Percentiles rank a stretch among this genome's conserved stretches.
phyloP scores from a whole-genome alignment of 2,329 filamentous ascomycete genomes.

The Aspergillus aculeatus region DNA sequence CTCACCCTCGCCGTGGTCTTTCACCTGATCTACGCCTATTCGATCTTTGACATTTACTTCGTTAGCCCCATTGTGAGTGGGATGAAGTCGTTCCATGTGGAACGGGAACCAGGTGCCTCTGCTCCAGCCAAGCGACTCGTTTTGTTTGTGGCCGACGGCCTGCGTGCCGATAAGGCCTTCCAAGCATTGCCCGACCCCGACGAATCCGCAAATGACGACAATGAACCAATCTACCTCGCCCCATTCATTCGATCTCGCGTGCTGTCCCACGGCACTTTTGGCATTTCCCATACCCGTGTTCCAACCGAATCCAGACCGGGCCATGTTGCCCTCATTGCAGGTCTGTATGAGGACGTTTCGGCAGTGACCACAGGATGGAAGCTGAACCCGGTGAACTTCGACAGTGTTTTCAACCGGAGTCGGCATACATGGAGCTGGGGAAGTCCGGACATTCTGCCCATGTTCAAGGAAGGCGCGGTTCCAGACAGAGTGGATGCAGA shows the following conservation, averaged over 20 bases:
- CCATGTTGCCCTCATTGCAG: constrained; percentile 94
- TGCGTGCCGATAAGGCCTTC: constrained; percentile 97
- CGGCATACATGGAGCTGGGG: constrained; percentile 99
- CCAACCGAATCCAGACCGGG: constrained; percentile 95
- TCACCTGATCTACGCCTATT: constrained; percentile 89
- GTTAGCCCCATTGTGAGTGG: constrained; percentile 95
- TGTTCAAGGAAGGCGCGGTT: constrained; percentile 93
- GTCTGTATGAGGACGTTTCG: constrained; percentile 96
- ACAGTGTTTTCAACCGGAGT: constrained; percentile 97
- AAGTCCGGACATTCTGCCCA: constrained; percentile 92
- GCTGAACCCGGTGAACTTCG: constrained; percentile 95
- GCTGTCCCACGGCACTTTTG: constrained; percentile 87
- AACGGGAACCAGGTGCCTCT: constrained; percentile 58
- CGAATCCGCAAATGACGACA: constrained; percentile 23
- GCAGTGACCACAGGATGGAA: constrained; percentile 98
- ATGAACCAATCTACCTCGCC: constrained; percentile 71
- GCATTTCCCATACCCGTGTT: constrained; percentile 93
- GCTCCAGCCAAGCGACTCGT: constrained; percentile 87
- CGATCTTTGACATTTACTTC: constrained; percentile 98
- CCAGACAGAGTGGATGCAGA: constrained; percentile 84
- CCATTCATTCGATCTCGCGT: constrained; percentile 89
- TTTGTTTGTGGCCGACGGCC: constrained; percentile 93
- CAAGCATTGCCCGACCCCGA: constrained; percentile 82
- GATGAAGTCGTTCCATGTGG: constrained; percentile 78
- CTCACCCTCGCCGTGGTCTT: constrained; percentile 86